Conservation (phyloP, 176 grass and related monocot species). For the Tuctoria greenei region DNA sequence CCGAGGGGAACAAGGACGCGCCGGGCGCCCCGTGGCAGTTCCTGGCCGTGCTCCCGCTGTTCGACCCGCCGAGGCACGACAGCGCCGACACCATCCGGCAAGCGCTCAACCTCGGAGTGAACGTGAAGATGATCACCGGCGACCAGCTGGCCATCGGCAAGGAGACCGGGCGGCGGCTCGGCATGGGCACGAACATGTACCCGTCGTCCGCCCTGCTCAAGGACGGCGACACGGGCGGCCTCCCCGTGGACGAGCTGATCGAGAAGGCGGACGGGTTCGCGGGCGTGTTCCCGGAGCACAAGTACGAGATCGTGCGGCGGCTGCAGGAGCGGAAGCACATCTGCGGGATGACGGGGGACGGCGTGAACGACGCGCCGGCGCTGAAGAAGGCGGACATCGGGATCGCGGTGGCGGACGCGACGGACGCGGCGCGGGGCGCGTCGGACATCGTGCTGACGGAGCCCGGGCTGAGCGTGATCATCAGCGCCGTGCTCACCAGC, state of each 20-base stretch:
- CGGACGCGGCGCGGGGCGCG: constrained; percentile 66
- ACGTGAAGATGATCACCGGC: constrained; percentile 96
- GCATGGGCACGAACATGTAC: constrained; percentile 96
- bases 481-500: constrained; percentile 72
- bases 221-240: constrained; percentile 42
- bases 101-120: constrained; percentile 76
- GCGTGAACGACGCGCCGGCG: constrained; percentile 90
- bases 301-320: constrained; percentile 85
- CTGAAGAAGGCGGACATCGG: constrained; percentile 94
- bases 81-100: constrained; percentile 66
- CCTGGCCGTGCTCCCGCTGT: constrained; percentile 69
- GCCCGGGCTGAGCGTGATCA: constrained; percentile 78
- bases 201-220: constrained; percentile 67
- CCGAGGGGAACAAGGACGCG: constrained; percentile 59
- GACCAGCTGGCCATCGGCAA: constrained; percentile 90
- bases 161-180: constrained; percentile 69
- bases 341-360: constrained; percentile 85
- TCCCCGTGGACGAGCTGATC: constrained; percentile 71
- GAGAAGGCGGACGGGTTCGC: constrained; percentile 91
- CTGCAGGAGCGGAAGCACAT: constrained; percentile 83
- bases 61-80: constrained; percentile 78
- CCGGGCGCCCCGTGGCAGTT: constrained; percentile 68
- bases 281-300: constrained; percentile 94
- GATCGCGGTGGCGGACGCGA: constrained; percentile 81
- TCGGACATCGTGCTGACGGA: constrained; percentile 92